Conservation (phyloP, 495 filamentous ascomycete species). For the Aspergillus conjunctus region DNA sequence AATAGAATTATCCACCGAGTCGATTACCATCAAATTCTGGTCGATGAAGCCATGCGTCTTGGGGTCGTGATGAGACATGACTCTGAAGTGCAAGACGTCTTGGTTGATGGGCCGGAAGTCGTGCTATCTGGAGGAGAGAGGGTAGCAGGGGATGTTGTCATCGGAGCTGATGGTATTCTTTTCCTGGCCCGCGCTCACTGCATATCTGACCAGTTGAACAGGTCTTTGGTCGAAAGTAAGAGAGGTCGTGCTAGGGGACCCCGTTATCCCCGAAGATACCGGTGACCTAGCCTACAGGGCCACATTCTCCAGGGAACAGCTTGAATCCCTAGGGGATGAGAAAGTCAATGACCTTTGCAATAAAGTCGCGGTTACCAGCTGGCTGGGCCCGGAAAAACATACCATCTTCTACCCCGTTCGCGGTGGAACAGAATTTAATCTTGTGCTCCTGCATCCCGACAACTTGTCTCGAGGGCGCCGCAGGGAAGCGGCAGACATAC, state of each 20-base stretch:
- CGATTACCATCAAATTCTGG: constrained; percentile 50
- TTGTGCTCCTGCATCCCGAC: constrained; percentile 66
- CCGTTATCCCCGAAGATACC: constrained; percentile 48
- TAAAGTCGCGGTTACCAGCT: constrained; percentile 31
- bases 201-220: constrained; percentile 26
- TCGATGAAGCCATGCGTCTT: constrained; percentile 50
- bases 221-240: constrained; percentile 46
- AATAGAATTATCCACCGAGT: constrained; percentile 52
- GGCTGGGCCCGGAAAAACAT: constrained; percentile 63
- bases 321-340: constrained; percentile 18
- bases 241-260: constrained; percentile 39
- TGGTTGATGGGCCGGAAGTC: constrained; percentile 1
- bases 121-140: constrained; percentile 12
- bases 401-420: constrained; percentile 62
- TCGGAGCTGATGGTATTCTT: constrained; percentile 22
- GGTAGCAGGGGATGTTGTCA: constrained; percentile 15
- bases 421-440: constrained; percentile 58
- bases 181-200: constrained; percentile 19
- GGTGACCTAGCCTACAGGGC: constrained; percentile 67
- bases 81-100: constrained; percentile 5
- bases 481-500: constrained; percentile 10
- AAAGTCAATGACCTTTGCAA: constrained; percentile 16
- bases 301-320: constrained; percentile 27
- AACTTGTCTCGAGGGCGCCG: constrained; percentile 46
- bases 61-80: constrained; percentile 35